Percentiles rank a stretch among this genome's conserved stretches.
Evolutionary conservation across 768 basidiomycete species (phyloP).

Genomic region (Filobasidium floriforme): DNA sequence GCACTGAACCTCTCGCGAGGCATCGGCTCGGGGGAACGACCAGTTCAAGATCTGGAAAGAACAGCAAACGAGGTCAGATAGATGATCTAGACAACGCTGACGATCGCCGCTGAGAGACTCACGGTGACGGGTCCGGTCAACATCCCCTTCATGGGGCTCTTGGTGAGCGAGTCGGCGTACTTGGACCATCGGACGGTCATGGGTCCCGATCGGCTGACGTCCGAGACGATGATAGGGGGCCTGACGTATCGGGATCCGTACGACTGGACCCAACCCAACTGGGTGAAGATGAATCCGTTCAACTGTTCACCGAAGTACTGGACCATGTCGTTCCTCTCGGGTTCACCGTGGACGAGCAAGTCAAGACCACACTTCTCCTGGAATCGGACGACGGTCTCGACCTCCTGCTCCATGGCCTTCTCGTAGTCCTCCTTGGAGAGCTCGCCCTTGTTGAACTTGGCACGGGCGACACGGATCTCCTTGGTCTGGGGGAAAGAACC

Average conservation of each 20-base stretch:
- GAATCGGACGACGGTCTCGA: slow-evolving; percentile 85
- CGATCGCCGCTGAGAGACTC: background rate
- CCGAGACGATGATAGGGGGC: slow-evolving; percentile 95
- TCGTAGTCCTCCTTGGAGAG: slow-evolving; percentile 81
- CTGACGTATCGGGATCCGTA: slow-evolving; percentile 99
- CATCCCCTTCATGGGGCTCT: slow-evolving; percentile 99
- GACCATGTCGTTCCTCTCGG: slow-evolving; percentile 99
- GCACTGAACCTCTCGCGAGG: slow-evolving; percentile 90
- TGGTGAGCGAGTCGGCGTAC: slow-evolving; percentile 89
- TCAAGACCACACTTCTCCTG: slow-evolving; percentile 95
- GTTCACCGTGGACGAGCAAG: slow-evolving; percentile 95
- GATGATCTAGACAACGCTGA: background rate
- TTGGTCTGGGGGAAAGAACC: slow-evolving; percentile 99
- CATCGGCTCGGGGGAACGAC: slow-evolving; percentile 99
- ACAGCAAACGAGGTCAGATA: slow-evolving; percentile 48
- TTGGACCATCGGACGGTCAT: slow-evolving; percentile 97
- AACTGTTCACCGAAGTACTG: slow-evolving; percentile 99
- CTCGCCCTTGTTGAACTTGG: slow-evolving; percentile 87
- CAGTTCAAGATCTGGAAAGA: slow-evolving; percentile 74
- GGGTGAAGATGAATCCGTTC: slow-evolving; percentile 92
- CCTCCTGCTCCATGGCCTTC: slow-evolving; percentile 96
- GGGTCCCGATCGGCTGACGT: slow-evolving; percentile 72
- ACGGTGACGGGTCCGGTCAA: slow-evolving; percentile 78
- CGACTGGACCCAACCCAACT: slow-evolving; percentile 98
- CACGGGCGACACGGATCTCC: slow-evolving; percentile 94